These are phyloP conservation scores for Carnegiea gigantea DNA, from an alignment of 179 eudicot species.

Conservation along the genomic window DNA sequence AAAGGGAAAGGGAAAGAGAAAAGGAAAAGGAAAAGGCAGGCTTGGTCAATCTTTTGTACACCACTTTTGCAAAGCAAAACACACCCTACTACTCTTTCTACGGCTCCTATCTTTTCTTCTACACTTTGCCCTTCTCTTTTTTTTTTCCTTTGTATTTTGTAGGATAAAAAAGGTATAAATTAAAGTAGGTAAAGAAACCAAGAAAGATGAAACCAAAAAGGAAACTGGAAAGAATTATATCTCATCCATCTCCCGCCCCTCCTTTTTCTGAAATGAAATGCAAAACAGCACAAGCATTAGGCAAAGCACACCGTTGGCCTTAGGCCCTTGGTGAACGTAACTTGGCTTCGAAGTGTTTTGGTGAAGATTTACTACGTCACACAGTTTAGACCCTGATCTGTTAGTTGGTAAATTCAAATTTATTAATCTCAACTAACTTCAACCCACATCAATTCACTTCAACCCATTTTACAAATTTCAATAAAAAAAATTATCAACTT, in stretches of 20 bases:
- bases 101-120: background rate
- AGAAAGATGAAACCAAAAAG: slow-evolving; percentile 5
- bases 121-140: background rate
- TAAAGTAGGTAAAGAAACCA: background rate
- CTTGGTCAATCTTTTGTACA: slow-evolving; percentile 8
- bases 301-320: background rate
- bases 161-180: background rate
- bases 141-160: background rate
- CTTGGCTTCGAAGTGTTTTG: background rate
- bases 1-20: background rate
- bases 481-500: too few species aligned
- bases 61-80: slow-evolving; percentile 9
- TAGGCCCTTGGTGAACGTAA: background rate
- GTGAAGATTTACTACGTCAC: too few species aligned
- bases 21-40: background rate
- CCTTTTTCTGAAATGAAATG: background rate
- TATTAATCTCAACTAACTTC: too few species aligned
- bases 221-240: slow-evolving; percentile 1
- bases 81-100: background rate
- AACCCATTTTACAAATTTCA: too few species aligned
- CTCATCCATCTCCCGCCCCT: background rate
- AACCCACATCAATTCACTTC: too few species aligned
- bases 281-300: background rate
- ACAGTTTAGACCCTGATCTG: too few species aligned
- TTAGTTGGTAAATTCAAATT: too few species aligned